Evolutionary conservation across 2,329 filamentous ascomycete genomes (phyloP).

Genomic region (Thielaviopsis populi): DNA sequence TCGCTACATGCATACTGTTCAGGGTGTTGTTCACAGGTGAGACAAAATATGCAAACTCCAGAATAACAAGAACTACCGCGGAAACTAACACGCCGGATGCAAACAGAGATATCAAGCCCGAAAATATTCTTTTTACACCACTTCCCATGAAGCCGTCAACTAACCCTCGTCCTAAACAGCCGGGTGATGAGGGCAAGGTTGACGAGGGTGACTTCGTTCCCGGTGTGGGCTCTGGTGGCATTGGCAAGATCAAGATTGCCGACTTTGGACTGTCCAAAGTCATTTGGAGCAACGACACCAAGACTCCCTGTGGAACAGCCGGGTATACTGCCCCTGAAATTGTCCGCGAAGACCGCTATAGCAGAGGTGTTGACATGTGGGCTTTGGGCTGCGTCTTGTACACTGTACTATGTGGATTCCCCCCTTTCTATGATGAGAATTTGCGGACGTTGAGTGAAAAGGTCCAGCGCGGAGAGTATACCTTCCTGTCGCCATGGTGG

Average conservation of each 20-base stretch:
- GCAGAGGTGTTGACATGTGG: constrained; percentile 99
- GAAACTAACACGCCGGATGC: neutral
- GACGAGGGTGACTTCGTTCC: constrained; percentile 88
- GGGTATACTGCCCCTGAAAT: constrained; percentile 98
- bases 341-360: constrained; percentile 96
- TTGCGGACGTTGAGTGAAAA: constrained; percentile 96
- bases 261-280: constrained; percentile 97
- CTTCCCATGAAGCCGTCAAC: constrained; percentile 68
- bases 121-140: constrained; percentile 89
- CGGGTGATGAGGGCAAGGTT: constrained; percentile 91
- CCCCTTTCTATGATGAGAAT: constrained; percentile 96
- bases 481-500: constrained; percentile 98
- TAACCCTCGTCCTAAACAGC: constrained; percentile 61
- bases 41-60: constrained; percentile 24
- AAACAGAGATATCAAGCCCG: constrained; percentile 85
- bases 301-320: constrained; percentile 98
- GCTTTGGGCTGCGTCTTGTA: constrained; percentile 92
- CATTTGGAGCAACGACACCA: constrained; percentile 94
- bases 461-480: constrained; percentile 91
- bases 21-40: constrained; percentile 92
- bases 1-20: constrained; percentile 82
- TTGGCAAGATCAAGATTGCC: constrained; percentile 91
- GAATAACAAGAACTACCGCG: constrained; percentile 3
- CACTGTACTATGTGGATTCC: constrained; percentile 91
- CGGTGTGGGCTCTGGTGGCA: constrained; percentile 73